Evolutionary conservation across 2,329 filamentous ascomycete genomes (phyloP), one percentile per base, ranked within the genome.

Genomic region (Biscogniauxia marginata): DNA sequence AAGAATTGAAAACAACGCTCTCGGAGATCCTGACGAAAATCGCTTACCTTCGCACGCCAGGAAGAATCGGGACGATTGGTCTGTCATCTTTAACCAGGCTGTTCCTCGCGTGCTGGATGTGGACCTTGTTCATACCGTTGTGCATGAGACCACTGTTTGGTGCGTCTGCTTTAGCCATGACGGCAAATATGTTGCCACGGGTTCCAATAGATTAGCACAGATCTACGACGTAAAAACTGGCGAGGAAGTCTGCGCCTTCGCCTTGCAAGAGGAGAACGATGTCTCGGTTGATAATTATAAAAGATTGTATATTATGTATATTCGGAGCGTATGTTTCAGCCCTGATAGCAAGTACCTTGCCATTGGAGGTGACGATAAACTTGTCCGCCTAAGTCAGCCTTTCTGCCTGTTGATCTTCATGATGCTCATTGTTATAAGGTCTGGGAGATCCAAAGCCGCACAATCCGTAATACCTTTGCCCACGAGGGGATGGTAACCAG

Each of bases 401-500:
- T n/a, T 30, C 25, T 19, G 0, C 11, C 46, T 8, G 16, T 7
- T 20, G 3, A 24, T 2, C 18, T 11, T 13, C 22, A 16, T 18
- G 6, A 53, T 22, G 53, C 63, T 66, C 49, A 57, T 48, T 48
- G 39, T 49, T 11, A 45, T 21, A 64, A 93, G 90, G 91, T 99
- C 51, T 99, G 95, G 95, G 95, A 99, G 72, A 98, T 99, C 65
- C 81, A 83, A 54, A 83, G 79, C 55, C 84, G 91, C 65, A 87
- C 85, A 7, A 98, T 99, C 71, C 90, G 92, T 68, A 91, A 95
- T 71, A 91, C 91, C 43, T 98, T 99, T n/a, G 95, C 95, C 22
- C 95, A 99, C 74, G 95, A 98, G 74, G 93, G 98, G 75, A 95
- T 98, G 65, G 99, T 99, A 61, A 98, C 98, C 75, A 96, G 91